These are phyloP conservation scores for Aegilops tauschii DNA, from an alignment of 176 grass and related monocot species.

Conservation along the genomic window DNA sequence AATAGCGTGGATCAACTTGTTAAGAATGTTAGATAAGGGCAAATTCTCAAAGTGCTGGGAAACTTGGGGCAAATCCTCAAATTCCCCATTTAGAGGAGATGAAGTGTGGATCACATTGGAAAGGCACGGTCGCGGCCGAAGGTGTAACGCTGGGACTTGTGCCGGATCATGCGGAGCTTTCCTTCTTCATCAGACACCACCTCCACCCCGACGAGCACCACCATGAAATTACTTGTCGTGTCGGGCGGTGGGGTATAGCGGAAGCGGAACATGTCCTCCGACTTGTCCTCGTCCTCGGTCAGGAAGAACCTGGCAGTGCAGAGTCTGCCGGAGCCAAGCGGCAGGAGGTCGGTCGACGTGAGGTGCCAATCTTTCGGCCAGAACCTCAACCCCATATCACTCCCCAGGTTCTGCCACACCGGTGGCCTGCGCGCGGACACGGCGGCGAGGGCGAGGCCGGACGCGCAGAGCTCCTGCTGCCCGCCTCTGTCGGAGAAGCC, in stretches of 20 bases:
- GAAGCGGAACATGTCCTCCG: too few species aligned
- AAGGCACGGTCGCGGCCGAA: not conserved
- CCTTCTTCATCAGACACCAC: not conserved
- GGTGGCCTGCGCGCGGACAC: not conserved
- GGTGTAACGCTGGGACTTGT: too few species aligned
- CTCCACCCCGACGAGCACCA: not conserved
- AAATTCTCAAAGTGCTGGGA: too few species aligned
- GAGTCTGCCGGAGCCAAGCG: not conserved
- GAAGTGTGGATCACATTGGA: too few species aligned
- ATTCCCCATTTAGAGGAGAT: too few species aligned
- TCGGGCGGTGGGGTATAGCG: too few species aligned
- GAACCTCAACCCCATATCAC: not conserved
- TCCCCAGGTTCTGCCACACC: not conserved
- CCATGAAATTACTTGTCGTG: not conserved
- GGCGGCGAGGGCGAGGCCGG: not conserved
- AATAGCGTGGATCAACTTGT: too few species aligned
- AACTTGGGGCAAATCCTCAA: too few species aligned
- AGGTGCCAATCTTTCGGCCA: not conserved
- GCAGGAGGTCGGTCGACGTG: not conserved
- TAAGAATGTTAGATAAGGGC: too few species aligned
- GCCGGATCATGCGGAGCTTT: not conserved
- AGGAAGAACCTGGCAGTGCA: not conserved
- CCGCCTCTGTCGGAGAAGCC: not conserved
- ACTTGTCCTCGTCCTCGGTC: not conserved
- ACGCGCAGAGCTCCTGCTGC: not conserved